phyloP scores from a whole-genome alignment of 768 basidiomycete genomes.

The Amyloporia xantha region DNA sequence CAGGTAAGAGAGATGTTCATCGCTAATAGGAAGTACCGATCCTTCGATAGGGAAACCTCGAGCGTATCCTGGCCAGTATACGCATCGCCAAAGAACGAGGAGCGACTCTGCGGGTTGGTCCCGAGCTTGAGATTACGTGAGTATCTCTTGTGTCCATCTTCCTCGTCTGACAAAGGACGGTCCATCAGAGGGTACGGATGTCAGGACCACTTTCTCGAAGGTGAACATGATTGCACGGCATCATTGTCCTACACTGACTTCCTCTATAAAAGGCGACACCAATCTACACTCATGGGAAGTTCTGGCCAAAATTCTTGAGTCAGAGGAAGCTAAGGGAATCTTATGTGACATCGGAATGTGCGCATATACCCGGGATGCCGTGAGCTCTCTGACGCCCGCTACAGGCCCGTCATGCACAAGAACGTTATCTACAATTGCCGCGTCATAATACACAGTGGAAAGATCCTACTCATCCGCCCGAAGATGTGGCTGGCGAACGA shows the following conservation, averaged over 20 bases:
- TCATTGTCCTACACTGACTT: not conserved
- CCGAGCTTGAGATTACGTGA: constrained; percentile 93
- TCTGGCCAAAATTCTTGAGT: constrained; percentile 80
- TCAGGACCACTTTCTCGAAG: constrained; percentile 95
- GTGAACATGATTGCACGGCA: constrained; percentile 30
- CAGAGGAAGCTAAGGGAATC: constrained; percentile 76
- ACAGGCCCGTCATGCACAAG: constrained; percentile 97
- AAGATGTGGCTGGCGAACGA: constrained; percentile 99
- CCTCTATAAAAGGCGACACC: constrained; percentile 97
- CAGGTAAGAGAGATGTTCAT: constrained; percentile 43
- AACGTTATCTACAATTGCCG: constrained; percentile 98
- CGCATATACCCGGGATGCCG: too few relatives aligned
- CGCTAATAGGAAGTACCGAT: not conserved
- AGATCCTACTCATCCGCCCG: constrained; percentile 91
- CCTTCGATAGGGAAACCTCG: constrained; percentile 72
- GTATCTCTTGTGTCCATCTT: constrained; percentile 21
- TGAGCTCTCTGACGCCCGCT: not conserved
- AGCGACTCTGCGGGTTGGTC: constrained; percentile 89
- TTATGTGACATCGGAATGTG: constrained; percentile 97
- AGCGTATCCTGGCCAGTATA: constrained; percentile 87
- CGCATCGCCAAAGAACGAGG: constrained; percentile 81
- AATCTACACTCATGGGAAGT: constrained; percentile 97
- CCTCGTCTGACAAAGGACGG: not conserved
- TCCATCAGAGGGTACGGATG: constrained; percentile 89
- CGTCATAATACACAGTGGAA: constrained; percentile 76